A percentile compares a stretch with the other conserved stretches of the same genome.
Evolutionary conservation across 768 basidiomycete species (phyloP).

Genomic region (Mycena indigotica): DNA sequence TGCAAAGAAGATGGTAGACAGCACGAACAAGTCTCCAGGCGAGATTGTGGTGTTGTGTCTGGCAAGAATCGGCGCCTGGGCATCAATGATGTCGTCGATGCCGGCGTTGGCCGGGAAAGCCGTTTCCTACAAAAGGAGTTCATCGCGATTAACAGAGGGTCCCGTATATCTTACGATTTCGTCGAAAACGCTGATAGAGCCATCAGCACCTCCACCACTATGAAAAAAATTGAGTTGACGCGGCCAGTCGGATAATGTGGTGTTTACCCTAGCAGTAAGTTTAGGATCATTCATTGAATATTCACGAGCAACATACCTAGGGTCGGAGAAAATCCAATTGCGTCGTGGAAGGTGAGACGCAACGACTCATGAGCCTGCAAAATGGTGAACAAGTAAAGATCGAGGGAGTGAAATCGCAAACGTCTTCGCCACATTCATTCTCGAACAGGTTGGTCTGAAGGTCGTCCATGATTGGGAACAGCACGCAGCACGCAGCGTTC

Average conservation of each 20-base stretch:
- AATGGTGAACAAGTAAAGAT: neutral
- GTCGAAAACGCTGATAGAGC: neutral
- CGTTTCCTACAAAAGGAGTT: slow-evolving; percentile 35
- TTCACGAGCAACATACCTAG: neutral
- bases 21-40: slow-evolving; percentile 38
- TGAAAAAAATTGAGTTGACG: neutral
- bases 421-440: slow-evolving; percentile 15
- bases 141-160: neutral
- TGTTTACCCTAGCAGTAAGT: neutral
- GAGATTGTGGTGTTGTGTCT: slow-evolving; percentile 28
- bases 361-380: slow-evolving; percentile 15
- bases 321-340: slow-evolving; percentile 21
- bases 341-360: slow-evolving; percentile 18
- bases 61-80: slow-evolving; percentile 30
- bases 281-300: neutral
- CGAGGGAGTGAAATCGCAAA: neutral
- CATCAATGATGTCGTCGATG: slow-evolving; percentile 34
- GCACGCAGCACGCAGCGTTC: slow-evolving; percentile 10
- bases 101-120: slow-evolving; percentile 37
- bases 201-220: neutral
- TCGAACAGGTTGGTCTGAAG: slow-evolving; percentile 18
- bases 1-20: too few relatives aligned
- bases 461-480: slow-evolving; percentile 16
- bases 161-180: neutral
- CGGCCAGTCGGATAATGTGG: neutral